Evolutionary conservation across 768 basidiomycete species (phyloP).

Genomic region (Lactarius tabidus): DNA sequence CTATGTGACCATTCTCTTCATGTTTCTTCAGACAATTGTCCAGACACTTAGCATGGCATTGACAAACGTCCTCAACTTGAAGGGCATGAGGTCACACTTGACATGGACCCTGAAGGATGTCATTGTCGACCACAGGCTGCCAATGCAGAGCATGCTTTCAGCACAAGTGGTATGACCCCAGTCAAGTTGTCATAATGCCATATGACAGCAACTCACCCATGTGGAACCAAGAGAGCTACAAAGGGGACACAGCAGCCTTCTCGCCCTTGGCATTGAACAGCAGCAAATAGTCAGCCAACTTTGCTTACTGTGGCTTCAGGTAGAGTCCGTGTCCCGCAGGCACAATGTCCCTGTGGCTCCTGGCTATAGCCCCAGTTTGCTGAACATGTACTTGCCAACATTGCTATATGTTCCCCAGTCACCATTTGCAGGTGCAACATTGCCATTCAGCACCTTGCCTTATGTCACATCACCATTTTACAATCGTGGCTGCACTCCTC

Average conservation of each 20-base stretch:
- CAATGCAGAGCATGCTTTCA: slow-evolving; percentile 75
- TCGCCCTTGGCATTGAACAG: slow-evolving; percentile 84
- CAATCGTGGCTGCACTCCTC: slow-evolving; percentile 55
- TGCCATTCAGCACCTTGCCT: slow-evolving; percentile 76
- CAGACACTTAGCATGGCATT: too few species aligned
- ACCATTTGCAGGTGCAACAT: slow-evolving; percentile 77
- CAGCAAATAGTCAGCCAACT: slow-evolving; percentile 76
- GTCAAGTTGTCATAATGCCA: slow-evolving; percentile 92
- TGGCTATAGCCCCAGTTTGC: slow-evolving; percentile 89
- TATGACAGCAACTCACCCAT: slow-evolving; percentile 90
- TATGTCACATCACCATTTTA: slow-evolving; percentile 86
- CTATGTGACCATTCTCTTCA: too few species aligned
- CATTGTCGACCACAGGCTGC: slow-evolving; percentile 92
- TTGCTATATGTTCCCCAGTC: slow-evolving; percentile 88
- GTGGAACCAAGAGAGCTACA: slow-evolving; percentile 70
- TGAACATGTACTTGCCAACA: slow-evolving; percentile 82
- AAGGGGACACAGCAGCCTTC: slow-evolving; percentile 85
- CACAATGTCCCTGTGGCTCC: slow-evolving; percentile 87
- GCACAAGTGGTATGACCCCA: slow-evolving; percentile 88
- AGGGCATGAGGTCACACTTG: slow-evolving; percentile 93
- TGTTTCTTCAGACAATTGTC: too few species aligned
- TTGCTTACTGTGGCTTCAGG: slow-evolving; percentile 73
- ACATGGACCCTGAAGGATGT: slow-evolving; percentile 98
- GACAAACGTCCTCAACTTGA: too few species aligned
- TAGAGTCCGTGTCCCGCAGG: slow-evolving; percentile 82